Percentiles rank a stretch among this genome's conserved stretches.
phyloP scores from a whole-genome alignment of 163 green algal species.

The Scenedesmus sp. region DNA sequence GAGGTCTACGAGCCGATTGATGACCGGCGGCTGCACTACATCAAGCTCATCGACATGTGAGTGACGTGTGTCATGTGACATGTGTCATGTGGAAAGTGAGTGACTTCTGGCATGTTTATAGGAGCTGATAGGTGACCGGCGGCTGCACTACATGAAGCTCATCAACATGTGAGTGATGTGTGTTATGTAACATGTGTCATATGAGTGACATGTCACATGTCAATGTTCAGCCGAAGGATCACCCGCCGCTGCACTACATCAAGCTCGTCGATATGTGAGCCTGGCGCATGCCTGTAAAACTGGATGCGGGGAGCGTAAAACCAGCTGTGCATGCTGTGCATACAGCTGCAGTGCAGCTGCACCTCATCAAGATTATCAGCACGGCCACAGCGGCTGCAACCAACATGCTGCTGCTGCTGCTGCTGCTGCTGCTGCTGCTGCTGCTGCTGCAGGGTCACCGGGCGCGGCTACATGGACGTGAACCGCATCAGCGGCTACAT shows the following conservation, averaged over 20 bases:
- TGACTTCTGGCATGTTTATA: no score
- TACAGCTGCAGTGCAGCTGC: no score
- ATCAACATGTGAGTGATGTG: not conserved
- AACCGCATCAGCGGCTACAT: constrained; percentile 97
- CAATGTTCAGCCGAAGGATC: no score
- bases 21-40: constrained; percentile 91
- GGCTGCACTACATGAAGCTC: not conserved
- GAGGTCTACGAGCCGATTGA: constrained; percentile 92
- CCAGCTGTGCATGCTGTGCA: no score
- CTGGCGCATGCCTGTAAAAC: no score
- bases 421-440: not conserved
- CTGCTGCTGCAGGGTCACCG: constrained; percentile 56
- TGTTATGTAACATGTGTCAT: not conserved
- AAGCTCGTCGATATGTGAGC: no score
- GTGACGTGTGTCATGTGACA: not conserved
- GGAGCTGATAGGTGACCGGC: not conserved
- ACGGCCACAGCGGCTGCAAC: not conserved
- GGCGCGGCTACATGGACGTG: constrained; percentile 80
- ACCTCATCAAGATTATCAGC: not conserved
- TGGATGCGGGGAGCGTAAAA: no score
- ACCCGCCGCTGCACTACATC: no score
- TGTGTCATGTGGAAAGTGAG: not conserved
- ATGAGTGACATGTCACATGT: not conserved
- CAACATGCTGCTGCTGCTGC: not conserved
- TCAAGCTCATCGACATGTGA: constrained; percentile 93